These are phyloP conservation scores for Juglanconis oblonga DNA, from an alignment of 2,329 filamentous ascomycete species.

Conservation along the genomic window DNA sequence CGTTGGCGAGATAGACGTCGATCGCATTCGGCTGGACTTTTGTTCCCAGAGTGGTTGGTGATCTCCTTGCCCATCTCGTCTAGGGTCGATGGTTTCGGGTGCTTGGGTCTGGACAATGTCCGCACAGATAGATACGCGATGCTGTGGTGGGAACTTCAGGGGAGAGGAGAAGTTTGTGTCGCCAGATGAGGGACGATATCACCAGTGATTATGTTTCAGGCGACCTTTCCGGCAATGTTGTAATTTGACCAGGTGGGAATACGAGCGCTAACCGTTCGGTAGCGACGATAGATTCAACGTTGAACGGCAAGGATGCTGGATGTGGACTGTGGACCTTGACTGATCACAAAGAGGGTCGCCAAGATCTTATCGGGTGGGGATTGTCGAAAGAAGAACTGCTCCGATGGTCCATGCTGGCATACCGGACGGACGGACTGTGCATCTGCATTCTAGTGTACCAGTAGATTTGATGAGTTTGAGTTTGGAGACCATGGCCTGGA, in stretches of 20 bases:
- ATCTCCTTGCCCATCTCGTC: not conserved
- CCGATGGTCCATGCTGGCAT: too few species aligned
- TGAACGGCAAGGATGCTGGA: not conserved
- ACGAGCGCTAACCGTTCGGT: not conserved
- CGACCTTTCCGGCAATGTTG: not conserved
- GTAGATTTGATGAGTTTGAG: too few species aligned
- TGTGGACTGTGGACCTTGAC: not conserved
- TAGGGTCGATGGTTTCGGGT: not conserved
- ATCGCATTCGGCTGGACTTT: not conserved
- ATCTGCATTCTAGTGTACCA: too few species aligned
- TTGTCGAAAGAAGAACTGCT: too few species aligned
- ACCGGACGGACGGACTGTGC: too few species aligned
- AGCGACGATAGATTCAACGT: not conserved
- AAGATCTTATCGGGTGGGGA: conserved; percentile 8
- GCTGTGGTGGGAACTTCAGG: not conserved
- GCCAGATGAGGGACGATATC: not conserved
- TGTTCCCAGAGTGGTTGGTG: not conserved
- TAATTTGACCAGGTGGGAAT: not conserved
- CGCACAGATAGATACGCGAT: not conserved
- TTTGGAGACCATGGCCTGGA: too few species aligned
- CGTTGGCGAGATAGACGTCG: not conserved
- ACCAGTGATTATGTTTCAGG: not conserved
- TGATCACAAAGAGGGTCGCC: conserved; percentile 4
- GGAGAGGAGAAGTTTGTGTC: not conserved
- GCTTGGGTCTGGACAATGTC: not conserved